A percentile compares a stretch with the other conserved stretches of the same genome.
phyloP scores from a whole-genome alignment of 2,329 filamentous ascomycete species.

The Dothistroma pini region DNA sequence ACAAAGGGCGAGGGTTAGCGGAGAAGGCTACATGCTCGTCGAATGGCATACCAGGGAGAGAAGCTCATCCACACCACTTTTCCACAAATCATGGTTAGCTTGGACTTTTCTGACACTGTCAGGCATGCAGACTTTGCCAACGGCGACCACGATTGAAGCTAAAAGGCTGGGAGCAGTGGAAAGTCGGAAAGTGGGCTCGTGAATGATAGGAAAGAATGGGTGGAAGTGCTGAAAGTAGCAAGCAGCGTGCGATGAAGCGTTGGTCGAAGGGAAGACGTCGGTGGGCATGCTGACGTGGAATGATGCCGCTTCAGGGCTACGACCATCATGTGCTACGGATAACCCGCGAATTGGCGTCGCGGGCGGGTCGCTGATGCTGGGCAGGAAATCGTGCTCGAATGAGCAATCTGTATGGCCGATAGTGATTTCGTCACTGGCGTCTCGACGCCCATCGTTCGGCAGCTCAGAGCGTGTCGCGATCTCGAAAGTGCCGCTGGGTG shows the following conservation, averaged over 20 bases:
- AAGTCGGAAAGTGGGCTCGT: constrained; percentile 2
- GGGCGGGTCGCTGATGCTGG: background rate
- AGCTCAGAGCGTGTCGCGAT: background rate
- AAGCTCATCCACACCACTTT: constrained; percentile 1
- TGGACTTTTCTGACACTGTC: background rate
- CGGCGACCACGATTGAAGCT: constrained; percentile 5
- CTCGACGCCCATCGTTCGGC: background rate
- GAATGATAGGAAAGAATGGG: constrained; percentile 6
- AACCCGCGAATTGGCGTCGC: background rate
- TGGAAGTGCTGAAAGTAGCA: constrained; percentile 6
- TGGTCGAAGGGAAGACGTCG: background rate
- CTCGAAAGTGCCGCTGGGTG: background rate
- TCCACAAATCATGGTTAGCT: background rate
- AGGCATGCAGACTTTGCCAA: background rate
- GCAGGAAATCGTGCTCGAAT: background rate
- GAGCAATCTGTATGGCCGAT: background rate
- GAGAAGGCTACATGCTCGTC: background rate
- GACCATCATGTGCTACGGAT: background rate
- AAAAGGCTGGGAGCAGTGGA: background rate
- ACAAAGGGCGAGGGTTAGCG: background rate
- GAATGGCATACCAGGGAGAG: background rate
- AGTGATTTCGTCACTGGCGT: background rate
- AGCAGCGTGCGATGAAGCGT: constrained; percentile 1
- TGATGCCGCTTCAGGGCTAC: background rate
- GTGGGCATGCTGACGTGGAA: background rate